These are phyloP conservation scores for Saxophila tyrrhenica DNA, from an alignment of 495 filamentous ascomycete species.

Conservation along the genomic window DNA sequence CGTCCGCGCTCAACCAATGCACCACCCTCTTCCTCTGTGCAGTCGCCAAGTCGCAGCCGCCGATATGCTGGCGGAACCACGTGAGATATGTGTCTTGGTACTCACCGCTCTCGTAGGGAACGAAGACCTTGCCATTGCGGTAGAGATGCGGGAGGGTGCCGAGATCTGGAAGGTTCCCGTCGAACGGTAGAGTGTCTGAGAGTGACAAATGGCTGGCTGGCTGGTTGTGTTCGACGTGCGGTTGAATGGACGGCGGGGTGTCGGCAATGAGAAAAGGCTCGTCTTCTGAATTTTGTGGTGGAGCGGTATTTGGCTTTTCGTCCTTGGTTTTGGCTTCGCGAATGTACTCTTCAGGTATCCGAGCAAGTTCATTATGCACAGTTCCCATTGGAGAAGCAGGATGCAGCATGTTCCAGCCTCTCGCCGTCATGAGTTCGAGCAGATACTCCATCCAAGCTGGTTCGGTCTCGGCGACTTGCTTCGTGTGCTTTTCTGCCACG, in stretches of 20 bases:
- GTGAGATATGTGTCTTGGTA: constrained; percentile 9
- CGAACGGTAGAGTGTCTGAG: constrained; percentile 27
- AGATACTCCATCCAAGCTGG: constrained; percentile 71
- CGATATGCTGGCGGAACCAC: constrained; percentile 22
- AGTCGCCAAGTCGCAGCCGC: constrained; percentile 22
- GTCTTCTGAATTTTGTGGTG: not conserved
- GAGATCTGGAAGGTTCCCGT: constrained; percentile 29
- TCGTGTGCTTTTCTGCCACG: constrained; percentile 25
- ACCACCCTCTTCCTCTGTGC: constrained; percentile 18
- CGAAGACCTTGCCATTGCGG: constrained; percentile 18
- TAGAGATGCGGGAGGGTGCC: constrained; percentile 24
- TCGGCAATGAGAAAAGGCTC: constrained; percentile 24
- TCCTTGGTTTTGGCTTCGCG: not conserved
- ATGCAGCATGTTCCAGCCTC: constrained; percentile 65
- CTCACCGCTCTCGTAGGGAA: not conserved
- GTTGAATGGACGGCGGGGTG: constrained; percentile 4
- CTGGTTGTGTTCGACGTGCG: constrained; percentile 18
- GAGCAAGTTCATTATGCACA: constrained; percentile 62
- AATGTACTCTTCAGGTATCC: constrained; percentile 55
- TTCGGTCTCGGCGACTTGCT: constrained; percentile 37
- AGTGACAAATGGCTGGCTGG: constrained; percentile 17
- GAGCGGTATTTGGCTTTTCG: not conserved
- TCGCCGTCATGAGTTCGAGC: constrained; percentile 56
- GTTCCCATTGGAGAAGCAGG: constrained; percentile 51
- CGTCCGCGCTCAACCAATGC: constrained; percentile 16